Base-by-base conservation (phyloP, 1,139 yeast genomes). In the Geotrichum cucujoidarum region DNA sequence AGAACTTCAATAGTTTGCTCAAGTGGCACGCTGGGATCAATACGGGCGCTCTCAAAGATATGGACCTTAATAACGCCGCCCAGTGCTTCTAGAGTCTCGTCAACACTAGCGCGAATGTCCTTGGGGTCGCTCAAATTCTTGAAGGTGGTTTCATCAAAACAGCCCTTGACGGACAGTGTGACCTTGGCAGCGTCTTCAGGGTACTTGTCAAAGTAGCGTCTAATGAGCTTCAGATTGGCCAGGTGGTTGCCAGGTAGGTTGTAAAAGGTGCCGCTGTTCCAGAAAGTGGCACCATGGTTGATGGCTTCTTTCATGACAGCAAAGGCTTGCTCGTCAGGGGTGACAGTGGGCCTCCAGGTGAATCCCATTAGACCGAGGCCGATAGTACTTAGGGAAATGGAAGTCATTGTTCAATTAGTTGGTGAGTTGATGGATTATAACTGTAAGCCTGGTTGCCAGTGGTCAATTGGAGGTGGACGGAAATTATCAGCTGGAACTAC, bases 211-310 rank as follows among this genome's bases (percentile, higher is more conserved):
- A 84, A 77, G 61, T 81, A 87, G n/a, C 73, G 74, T 47, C 75
- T 69, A 40, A 85, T 61, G 47, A 78, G 71, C 57, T 74, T 68
- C 65, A 84, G 66, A 57, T 80, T 80, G 55, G 69, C 66, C 47
- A 66, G 69, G 43, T 74, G 70, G 40, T 68, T 66, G 3, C 66
- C 68, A 43, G 72, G 66, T 0, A 72, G 64, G 21, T 94, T 94
- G 60, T 88, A 88, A 60, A 87, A 85, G 57, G 83, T 94, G 49
- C 94, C 95, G 27, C 78, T 78, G 60, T 87, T 87, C 68, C 86
- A 68, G 52, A 83, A 74, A 25, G 75, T 76, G 50, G 75, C 75
- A 29, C 79, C 80, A 36, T 72, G 68, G 30, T 74, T 71, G 6
- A 75, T 62, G 8, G 78, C 78, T 39, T 67, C 68, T 50, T 72